phyloP scores from a whole-genome alignment of 352 stramenopile genomes.

The Salisapilia sapeloensis region DNA sequence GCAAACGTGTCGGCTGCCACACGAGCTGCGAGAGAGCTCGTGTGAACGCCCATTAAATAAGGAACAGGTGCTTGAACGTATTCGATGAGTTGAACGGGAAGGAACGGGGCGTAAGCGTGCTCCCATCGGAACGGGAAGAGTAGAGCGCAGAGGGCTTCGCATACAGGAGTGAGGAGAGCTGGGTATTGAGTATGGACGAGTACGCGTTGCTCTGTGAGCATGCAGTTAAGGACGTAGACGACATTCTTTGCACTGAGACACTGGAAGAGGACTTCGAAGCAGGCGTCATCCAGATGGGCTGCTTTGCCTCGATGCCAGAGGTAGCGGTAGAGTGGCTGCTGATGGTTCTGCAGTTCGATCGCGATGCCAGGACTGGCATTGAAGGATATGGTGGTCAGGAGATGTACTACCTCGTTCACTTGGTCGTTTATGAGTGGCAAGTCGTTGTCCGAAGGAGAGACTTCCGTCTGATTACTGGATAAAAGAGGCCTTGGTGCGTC shows the following conservation, averaged over 20 bases:
- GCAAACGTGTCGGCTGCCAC: constrained; percentile 58
- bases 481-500: too few relatives aligned
- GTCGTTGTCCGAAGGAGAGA: too few relatives aligned
- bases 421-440: too few relatives aligned
- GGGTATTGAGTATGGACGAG: constrained; percentile 64
- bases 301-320: constrained; percentile 44
- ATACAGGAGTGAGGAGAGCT: constrained; percentile 53
- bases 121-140: constrained; percentile 75
- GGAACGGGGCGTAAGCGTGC: constrained; percentile 77
- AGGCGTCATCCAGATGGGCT: constrained; percentile 50
- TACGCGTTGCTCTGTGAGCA: constrained; percentile 70
- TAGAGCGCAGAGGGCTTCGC: constrained; percentile 58
- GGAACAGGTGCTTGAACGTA: constrained; percentile 71
- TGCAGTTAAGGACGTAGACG: constrained; percentile 64
- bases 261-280: constrained; percentile 68
- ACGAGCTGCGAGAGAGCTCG: constrained; percentile 54
- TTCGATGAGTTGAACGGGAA: constrained; percentile 66
- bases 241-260: constrained; percentile 65
- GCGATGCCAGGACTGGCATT: constrained; percentile 9
- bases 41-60: constrained; percentile 77
- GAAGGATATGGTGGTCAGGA: too few relatives aligned
- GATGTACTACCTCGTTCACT: too few relatives aligned
- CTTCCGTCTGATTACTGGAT: too few relatives aligned
- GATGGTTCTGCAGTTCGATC: constrained; percentile 18
- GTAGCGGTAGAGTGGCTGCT: constrained; percentile 27